These are phyloP conservation scores for Leccinum solheimii DNA, from an alignment of 1,284 basidiomycete genomes.

Conservation along the genomic window DNA sequence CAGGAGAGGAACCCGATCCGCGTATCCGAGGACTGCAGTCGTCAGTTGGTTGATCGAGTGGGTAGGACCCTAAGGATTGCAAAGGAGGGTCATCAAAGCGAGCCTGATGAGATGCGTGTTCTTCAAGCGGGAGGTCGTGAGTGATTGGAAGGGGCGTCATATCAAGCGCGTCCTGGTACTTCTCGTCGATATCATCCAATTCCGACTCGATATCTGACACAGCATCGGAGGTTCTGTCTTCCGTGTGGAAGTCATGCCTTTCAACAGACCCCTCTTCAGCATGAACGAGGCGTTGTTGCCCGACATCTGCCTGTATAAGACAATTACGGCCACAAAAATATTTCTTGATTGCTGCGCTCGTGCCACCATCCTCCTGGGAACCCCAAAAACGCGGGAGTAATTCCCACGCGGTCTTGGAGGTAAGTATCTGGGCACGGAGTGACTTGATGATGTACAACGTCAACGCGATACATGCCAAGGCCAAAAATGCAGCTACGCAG, in stretches of 20 bases:
- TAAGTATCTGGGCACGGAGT: conserved; percentile 34
- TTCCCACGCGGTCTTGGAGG: conserved; percentile 35
- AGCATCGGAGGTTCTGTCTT: conserved; percentile 12
- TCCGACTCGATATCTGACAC: conserved; percentile 25
- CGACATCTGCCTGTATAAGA: conserved; percentile 2
- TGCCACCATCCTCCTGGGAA: conserved; percentile 2
- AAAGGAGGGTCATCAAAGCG: conserved; percentile 15
- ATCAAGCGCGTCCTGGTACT: conserved; percentile 40
- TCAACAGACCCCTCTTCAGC: conserved; percentile 6
- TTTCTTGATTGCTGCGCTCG: background rate
- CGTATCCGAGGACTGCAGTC: conserved; percentile 34
- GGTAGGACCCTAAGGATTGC: conserved; percentile 2
- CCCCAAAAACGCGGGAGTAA: conserved; percentile 38
- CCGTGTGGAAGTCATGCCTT: background rate
- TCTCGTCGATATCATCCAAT: conserved; percentile 35
- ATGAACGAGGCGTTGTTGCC: conserved; percentile 3
- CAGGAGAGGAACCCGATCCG: conserved; percentile 28
- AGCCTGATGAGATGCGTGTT: conserved; percentile 7
- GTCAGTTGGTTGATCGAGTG: conserved; percentile 5
- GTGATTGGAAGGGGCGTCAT: conserved; percentile 24
- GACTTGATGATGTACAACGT: conserved; percentile 38
- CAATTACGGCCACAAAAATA: background rate
- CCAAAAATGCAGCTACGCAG: conserved; percentile 39
- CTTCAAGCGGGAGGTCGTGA: conserved; percentile 22
- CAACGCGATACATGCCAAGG: conserved; percentile 37